phyloP scores from a whole-genome alignment of 805 yeast genomes.

The Hanseniaspora singularis region DNA sequence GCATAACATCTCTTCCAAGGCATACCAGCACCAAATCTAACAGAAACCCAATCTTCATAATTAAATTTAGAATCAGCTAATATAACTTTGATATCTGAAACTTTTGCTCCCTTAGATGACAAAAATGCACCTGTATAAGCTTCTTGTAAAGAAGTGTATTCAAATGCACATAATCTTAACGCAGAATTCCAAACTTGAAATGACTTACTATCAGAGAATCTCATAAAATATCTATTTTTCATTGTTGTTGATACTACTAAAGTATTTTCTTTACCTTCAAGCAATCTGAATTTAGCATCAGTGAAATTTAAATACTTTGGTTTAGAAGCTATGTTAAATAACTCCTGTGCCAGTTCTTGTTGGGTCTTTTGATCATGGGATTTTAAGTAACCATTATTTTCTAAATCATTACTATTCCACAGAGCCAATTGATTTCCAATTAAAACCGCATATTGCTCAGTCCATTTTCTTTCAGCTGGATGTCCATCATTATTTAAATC shows the following conservation, averaged over 20 bases:
- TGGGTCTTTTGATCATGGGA: constrained; percentile 26
- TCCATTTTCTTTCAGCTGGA: constrained; percentile 76
- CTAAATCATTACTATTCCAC: constrained; percentile 71
- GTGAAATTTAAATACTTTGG: constrained; percentile 85
- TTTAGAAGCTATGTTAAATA: constrained; percentile 49
- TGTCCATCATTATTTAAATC: constrained; percentile 76
- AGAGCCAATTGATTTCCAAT: constrained; percentile 85
- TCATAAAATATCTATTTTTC: constrained; percentile 76
- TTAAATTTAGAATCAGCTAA: constrained; percentile 73
- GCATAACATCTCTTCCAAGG: constrained; percentile 95
- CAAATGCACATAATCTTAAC: constrained; percentile 66
- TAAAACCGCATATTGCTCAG: constrained; percentile 81
- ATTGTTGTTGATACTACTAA: constrained; percentile 85
- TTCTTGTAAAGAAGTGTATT: constrained; percentile 73
- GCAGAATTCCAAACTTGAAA: constrained; percentile 74
- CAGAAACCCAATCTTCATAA: constrained; percentile 90
- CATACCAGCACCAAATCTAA: constrained; percentile 93
- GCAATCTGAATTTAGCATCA: constrained; percentile 74
- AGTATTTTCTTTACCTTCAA: constrained; percentile 43
- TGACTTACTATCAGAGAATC: constrained; percentile 53
- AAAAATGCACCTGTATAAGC: constrained; percentile 93
- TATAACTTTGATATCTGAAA: constrained; percentile 76
- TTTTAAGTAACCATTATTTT: constrained; percentile 34
- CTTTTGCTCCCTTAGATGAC: constrained; percentile 77
- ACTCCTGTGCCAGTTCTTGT: constrained; percentile 37